Percentiles rank a stretch among this genome's conserved stretches.
Evolutionary conservation across 371 early-diverging fungal species (phyloP).

Genomic region (Mortierella sp.): DNA sequence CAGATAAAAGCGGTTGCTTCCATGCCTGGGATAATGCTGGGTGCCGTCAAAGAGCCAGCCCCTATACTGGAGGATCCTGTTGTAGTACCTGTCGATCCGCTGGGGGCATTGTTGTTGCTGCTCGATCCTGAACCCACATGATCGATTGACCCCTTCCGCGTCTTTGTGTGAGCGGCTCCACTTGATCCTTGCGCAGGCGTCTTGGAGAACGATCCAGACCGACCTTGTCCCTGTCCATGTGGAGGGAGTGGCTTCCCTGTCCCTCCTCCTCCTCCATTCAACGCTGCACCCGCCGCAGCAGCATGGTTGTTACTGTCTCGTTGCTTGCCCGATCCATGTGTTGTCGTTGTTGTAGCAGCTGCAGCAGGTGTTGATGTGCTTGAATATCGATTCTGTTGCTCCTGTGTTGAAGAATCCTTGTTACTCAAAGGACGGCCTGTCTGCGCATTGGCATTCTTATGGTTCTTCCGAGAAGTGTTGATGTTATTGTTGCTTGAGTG

Average conservation of each 20-base stretch:
- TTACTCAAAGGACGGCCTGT: constrained; percentile 42
- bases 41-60: neutral
- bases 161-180: neutral
- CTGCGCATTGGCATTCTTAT: constrained; percentile 10
- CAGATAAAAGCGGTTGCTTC: constrained; percentile 53
- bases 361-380: neutral
- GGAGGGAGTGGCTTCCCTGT: neutral
- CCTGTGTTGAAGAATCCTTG: constrained; percentile 3
- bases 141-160: constrained; percentile 23
- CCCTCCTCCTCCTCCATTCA: constrained; percentile 1
- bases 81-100: neutral
- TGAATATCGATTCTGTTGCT: neutral
- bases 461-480: constrained; percentile 5
- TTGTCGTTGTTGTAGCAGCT: neutral
- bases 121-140: constrained; percentile 14
- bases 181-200: constrained; percentile 18
- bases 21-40: constrained; percentile 47
- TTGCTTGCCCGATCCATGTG: neutral
- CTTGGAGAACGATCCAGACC: constrained; percentile 24
- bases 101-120: constrained; percentile 4
- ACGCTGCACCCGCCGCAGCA: constrained; percentile 3
- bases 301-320: neutral
- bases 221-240: constrained; percentile 5
- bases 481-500: neutral
- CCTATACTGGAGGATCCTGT: neutral